Base-by-base conservation (phyloP, 1,139 yeast genomes). In the Blastobotrys serpentis region DNA sequence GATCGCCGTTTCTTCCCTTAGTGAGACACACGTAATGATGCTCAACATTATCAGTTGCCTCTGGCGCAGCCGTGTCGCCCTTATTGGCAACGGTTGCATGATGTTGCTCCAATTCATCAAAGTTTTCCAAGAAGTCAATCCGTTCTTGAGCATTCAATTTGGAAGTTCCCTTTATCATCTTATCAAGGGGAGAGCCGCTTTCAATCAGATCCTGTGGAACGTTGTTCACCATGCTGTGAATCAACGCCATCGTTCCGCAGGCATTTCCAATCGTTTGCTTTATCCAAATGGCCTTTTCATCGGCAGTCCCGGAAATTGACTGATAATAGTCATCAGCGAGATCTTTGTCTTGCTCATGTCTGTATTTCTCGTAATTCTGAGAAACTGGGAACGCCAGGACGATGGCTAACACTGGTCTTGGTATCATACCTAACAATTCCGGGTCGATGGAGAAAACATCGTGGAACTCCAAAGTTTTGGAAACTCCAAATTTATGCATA, bases 161-260 rank as follows among this genome's bases (percentile, higher is more conserved):
- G 47, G 49, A 52, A 13, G 60, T 57, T 44, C 50, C 56, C 48
- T 55, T 54, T 50, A 72, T 58, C 17, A 72, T 61, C 10, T 61
- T 50, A 6, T 61, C 58, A 22, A 73, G 58, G n/a, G 58, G 54
- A 2, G 74, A 66, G 21, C 56, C 66, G 0, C 60, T 48, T 11
- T 49, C 55, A 36, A 69, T 61, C 62, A 66, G 49, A 67, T 73
- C 38, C 61, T 62, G 50, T 65, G 76, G 53, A 66, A 73, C 52
- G 67, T 85, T 70, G 63, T 92, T 92, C 23, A 82, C 68, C 34
- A 88, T 67, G 0, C 86, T 74, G 61, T 92, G 98, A 25, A 92
- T 69, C 43, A 92, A 68, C 0, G 96, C 98, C 67, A 86, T 88
- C 42, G 94, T 77, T 3, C 98, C 98, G 69, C 98, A 92, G 0